Base-by-base conservation (phyloP, 331 rosid genomes). In the Saraca asoca region DNA sequence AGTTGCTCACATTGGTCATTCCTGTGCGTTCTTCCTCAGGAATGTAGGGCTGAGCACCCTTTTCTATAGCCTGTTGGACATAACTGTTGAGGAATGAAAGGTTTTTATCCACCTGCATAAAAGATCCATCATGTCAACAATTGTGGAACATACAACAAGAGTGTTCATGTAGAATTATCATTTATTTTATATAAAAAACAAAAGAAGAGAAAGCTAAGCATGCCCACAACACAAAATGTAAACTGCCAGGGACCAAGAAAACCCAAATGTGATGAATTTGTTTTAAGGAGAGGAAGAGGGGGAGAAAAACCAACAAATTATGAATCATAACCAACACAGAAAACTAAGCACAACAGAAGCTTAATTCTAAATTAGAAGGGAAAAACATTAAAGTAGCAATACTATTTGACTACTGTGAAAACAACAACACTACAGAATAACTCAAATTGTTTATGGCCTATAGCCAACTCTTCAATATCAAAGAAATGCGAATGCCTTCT, bases 11-110 rank as follows among this genome's bases (percentile, higher is more conserved):
- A 59, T 71, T 70, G 66, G 20, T 81, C 75, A 70, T 69, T 35
- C 88, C 90, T 63, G 70, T 51, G 52, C 90, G 95, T 68, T 80
- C 87, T 54, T 76, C 80, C 84, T 91, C 92, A 2, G 85, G 75
- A 75, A 89, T 77, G 73, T 91, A 91, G n/a, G 91, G 96, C 74
- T 73, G 88, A 58, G 98, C 95, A 35, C 96, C 98, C 70, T 82
- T 85, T 75, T 87, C 90, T 37, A 89, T 50, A 51, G 96, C 64
- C 68, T 82, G 85, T 38, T 80, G 81, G 65, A 91, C 90, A 74
- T 76, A 89, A 62, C 19, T 69, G 71, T 83, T 56, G 44, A 91
- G 98, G 80, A 91, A 89, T 7, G 95, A 70, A 42, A 91, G 90
- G 74, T 79, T 76, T 53, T 75, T 87, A 60, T 91, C 95, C 51